These are phyloP conservation scores for Alternaria viburni DNA, from an alignment of 2,329 filamentous ascomycete species.

Conservation along the genomic window DNA sequence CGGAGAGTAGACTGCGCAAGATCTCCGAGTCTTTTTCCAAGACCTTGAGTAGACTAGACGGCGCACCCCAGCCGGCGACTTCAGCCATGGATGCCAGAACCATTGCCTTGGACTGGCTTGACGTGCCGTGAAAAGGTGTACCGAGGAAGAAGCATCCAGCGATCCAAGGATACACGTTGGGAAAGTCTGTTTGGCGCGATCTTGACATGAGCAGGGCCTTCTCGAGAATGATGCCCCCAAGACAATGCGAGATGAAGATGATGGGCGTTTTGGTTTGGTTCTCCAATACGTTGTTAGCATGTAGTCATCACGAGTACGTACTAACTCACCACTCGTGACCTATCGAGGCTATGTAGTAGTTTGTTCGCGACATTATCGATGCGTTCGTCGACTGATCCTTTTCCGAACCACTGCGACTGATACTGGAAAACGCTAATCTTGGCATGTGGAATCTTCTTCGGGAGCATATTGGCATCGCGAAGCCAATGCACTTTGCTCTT, in stretches of 20 bases:
- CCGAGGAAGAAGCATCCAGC: slow-evolving; percentile 32
- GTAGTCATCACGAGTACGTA: neutral
- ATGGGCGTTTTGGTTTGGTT: slow-evolving; percentile 31
- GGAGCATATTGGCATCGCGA: slow-evolving; percentile 37
- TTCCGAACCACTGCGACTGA: slow-evolving; percentile 39
- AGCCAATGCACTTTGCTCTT: slow-evolving; percentile 36
- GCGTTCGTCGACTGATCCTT: slow-evolving; percentile 33
- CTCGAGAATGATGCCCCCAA: slow-evolving; percentile 37
- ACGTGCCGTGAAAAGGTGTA: slow-evolving; percentile 26
- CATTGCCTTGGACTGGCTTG: slow-evolving; percentile 24
- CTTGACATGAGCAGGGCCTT: slow-evolving; percentile 24
- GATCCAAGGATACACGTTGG: slow-evolving; percentile 27
- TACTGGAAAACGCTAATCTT: slow-evolving; percentile 41
- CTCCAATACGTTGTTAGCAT: slow-evolving; percentile 15
- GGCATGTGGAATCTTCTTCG: slow-evolving; percentile 29
- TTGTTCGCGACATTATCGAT: slow-evolving; percentile 35
- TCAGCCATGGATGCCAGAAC: slow-evolving; percentile 28
- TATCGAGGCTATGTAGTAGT: slow-evolving; percentile 26
- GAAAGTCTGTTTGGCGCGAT: slow-evolving; percentile 21
- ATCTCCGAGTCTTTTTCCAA: slow-evolving; percentile 26
- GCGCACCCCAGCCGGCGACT: slow-evolving; percentile 20
- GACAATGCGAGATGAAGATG: slow-evolving; percentile 39
- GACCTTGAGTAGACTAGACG: slow-evolving; percentile 21
- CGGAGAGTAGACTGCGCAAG: slow-evolving; percentile 17
- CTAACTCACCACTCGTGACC: slow-evolving; percentile 21